Conservation (phyloP, 2,329 filamentous ascomycete species). For the Penicillium frequentans region DNA sequence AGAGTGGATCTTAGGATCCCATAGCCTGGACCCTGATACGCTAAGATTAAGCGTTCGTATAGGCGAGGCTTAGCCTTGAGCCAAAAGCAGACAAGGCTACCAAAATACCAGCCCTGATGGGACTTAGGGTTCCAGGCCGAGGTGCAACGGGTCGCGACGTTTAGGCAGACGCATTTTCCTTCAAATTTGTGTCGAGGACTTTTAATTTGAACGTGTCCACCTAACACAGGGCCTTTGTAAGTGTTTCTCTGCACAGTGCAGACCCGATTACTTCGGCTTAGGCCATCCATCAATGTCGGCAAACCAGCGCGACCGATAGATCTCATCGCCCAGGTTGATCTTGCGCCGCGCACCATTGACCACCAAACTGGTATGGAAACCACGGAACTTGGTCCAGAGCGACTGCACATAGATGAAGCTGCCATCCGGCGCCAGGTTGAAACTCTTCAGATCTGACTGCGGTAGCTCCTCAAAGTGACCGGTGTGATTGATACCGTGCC, state of each 20-base stretch:
- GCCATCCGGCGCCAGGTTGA: constrained; percentile 25
- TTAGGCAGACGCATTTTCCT: not conserved
- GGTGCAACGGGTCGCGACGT: not conserved
- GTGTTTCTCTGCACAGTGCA: too few relatives aligned
- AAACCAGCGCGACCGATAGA: constrained; percentile 28
- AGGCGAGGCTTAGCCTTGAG: not conserved
- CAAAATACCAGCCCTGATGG: not conserved
- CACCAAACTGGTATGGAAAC: constrained; percentile 24
- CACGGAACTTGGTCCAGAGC: constrained; percentile 19
- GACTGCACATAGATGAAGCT: constrained; percentile 25
- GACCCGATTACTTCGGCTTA: constrained; percentile 15
- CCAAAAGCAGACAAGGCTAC: constrained; percentile 1
- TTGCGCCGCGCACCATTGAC: constrained; percentile 14
- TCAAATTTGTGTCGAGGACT: not conserved
- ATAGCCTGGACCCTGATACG: not conserved
- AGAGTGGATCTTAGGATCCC: not conserved
- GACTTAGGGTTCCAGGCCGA: not conserved
- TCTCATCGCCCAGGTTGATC: constrained; percentile 24
- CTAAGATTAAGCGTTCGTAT: not conserved
- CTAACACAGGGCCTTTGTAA: not conserved
- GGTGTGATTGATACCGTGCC: constrained; percentile 17
- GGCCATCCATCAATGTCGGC: constrained; percentile 26
- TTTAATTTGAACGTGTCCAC: not conserved
- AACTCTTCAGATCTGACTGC: constrained; percentile 24
- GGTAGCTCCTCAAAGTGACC: constrained; percentile 22